Conservation (phyloP, 2,329 filamentous ascomycete genomes). For the Annulohypoxylon truncatum region DNA sequence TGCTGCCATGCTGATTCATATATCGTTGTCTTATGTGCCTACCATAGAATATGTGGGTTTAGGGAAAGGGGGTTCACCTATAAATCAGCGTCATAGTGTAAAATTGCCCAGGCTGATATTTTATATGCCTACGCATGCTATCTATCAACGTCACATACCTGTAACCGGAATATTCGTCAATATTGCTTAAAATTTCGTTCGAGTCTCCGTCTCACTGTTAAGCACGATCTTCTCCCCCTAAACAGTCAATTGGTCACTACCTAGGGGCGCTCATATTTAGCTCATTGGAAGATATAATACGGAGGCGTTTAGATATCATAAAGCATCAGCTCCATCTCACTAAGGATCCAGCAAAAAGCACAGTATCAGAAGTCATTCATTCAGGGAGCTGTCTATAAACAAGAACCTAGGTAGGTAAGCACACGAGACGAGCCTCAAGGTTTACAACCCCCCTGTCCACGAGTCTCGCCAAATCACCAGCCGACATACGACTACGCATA, state of each 20-base stretch:
- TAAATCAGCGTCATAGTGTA: not conserved
- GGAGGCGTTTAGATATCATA: not conserved
- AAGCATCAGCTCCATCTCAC: not conserved
- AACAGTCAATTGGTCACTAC: not conserved
- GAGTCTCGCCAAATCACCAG: not conserved
- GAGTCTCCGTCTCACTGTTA: too few species aligned
- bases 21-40: not conserved
- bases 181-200: too few species aligned
- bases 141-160: too few species aligned
- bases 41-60: not conserved
- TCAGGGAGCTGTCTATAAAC: not conserved
- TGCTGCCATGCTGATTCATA: not conserved
- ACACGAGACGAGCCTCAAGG: not conserved
- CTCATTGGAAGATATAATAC: not conserved
- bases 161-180: too few species aligned
- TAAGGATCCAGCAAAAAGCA: not conserved
- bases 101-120: not conserved
- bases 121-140: not conserved
- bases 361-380: not conserved
- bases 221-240: too few species aligned
- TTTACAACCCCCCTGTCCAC: not conserved
- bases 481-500: too few species aligned
- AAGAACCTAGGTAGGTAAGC: not conserved
- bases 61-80: not conserved
- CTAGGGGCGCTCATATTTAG: not conserved